Evolutionary conservation across 75 land plant genomes (phyloP).

Genomic region (Adiantum capillusveneris): DNA sequence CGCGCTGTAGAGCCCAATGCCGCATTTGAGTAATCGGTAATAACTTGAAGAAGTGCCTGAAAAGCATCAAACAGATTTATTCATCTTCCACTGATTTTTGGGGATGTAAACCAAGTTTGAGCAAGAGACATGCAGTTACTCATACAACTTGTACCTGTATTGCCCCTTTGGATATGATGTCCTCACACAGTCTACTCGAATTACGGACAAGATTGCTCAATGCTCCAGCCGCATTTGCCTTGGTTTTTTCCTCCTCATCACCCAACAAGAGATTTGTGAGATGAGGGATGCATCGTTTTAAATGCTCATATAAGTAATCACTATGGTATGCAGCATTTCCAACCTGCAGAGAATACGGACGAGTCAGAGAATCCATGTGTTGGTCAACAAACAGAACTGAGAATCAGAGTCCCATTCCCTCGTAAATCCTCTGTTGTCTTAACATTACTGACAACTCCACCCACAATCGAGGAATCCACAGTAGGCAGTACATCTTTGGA

Average conservation of each 20-base stretch:
- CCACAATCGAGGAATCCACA: no score
- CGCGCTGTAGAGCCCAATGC: constrained; percentile 44
- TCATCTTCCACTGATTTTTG: no score
- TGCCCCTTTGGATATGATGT: constrained; percentile 81
- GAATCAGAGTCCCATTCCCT: no score
- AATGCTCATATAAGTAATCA: constrained; percentile 74
- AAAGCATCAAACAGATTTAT: no score
- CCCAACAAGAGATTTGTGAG: constrained; percentile 64
- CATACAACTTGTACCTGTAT: constrained; percentile 95
- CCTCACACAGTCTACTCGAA: constrained; percentile 82
- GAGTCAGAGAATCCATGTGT: no score
- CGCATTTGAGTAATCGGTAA: constrained; percentile 57
- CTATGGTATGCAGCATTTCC: constrained; percentile 98
- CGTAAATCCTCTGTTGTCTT: no score
- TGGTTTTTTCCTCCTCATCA: constrained; percentile 95
- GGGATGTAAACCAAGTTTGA: no score
- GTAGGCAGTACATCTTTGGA: no score
- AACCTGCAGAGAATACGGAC: constrained; percentile 37
- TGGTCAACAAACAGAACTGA: no score
- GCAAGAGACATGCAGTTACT: no score
- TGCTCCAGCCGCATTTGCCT: constrained; percentile 98
- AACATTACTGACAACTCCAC: no score
- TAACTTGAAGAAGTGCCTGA: constrained; percentile 82
- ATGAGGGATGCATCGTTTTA: constrained; percentile 75
- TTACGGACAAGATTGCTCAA: constrained; percentile 95